These are phyloP conservation scores for Arthrinium puccinioides DNA, from an alignment of 2,329 filamentous ascomycete species.

Conservation along the genomic window DNA sequence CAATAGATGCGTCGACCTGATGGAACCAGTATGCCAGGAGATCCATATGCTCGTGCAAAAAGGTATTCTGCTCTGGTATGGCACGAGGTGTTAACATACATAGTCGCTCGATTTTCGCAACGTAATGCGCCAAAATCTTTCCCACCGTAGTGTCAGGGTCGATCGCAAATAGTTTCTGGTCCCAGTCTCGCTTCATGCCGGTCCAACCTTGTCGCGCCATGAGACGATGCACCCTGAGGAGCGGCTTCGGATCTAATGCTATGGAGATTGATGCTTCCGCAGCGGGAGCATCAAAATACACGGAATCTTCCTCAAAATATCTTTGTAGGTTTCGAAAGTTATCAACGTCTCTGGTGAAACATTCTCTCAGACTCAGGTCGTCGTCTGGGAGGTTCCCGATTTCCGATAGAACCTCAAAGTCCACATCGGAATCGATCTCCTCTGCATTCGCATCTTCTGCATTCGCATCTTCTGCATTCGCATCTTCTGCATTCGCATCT, in stretches of 20 bases:
- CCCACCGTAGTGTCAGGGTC: constrained; percentile 10
- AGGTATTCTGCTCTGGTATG: constrained; percentile 16
- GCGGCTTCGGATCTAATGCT: constrained; percentile 5
- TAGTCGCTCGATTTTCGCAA: constrained; percentile 18
- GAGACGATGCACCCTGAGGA: constrained; percentile 11
- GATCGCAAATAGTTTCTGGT: constrained; percentile 8
- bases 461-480: not conserved
- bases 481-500: not conserved
- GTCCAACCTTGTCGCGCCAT: constrained; percentile 14
- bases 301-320: constrained; percentile 7
- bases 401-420: constrained; percentile 7
- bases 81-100: constrained; percentile 11
- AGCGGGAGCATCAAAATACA: constrained; percentile 12
- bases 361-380: constrained; percentile 9
- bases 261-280: too few species aligned
- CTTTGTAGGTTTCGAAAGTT: constrained; percentile 12
- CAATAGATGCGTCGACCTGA: constrained; percentile 11
- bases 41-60: constrained; percentile 14
- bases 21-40: constrained; percentile 17
- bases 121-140: constrained; percentile 11
- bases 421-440: not conserved
- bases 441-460: not conserved
- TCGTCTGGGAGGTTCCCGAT: constrained; percentile 8
- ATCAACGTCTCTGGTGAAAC: constrained; percentile 15
- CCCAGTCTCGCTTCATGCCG: constrained; percentile 11